These are phyloP conservation scores for Herpotrichia juniperi DNA, from an alignment of 2,329 filamentous ascomycete genomes.

Conservation along the genomic window DNA sequence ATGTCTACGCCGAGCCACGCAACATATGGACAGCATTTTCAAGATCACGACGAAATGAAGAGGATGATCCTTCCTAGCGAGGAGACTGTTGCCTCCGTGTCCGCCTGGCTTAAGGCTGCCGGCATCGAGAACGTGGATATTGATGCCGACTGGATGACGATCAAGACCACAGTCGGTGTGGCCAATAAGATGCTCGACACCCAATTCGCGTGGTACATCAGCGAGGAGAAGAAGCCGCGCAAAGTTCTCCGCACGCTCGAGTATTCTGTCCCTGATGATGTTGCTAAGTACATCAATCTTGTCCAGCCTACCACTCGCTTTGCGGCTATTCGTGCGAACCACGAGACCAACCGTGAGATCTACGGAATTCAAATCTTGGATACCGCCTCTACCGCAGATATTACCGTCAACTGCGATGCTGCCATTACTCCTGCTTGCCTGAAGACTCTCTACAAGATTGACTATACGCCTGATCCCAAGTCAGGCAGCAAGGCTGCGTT, in stretches of 20 bases:
- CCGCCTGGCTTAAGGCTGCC: constrained; percentile 52
- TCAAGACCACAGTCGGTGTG: constrained; percentile 48
- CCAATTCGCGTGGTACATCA: constrained; percentile 52
- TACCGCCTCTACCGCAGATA: constrained; percentile 20
- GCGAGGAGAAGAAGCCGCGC: constrained; percentile 42
- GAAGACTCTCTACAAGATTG: constrained; percentile 57
- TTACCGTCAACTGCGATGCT: constrained; percentile 24
- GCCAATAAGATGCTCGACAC: constrained; percentile 57
- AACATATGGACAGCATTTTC: constrained; percentile 58
- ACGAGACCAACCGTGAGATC: constrained; percentile 2
- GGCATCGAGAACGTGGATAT: constrained; percentile 46
- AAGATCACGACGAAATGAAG: constrained; percentile 50
- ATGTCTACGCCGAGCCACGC: constrained; percentile 55
- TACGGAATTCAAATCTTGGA: constrained; percentile 6
- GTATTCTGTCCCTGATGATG: constrained; percentile 49
- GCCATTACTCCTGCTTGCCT: constrained; percentile 56
- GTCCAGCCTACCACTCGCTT: constrained; percentile 61
- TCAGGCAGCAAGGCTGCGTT: constrained; percentile 59
- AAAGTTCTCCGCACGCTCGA: constrained; percentile 52
- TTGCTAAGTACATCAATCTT: constrained; percentile 51
- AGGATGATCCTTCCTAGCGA: constrained; percentile 49
- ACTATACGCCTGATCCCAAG: constrained; percentile 52
- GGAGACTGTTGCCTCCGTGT: constrained; percentile 45
- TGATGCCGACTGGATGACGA: constrained; percentile 52
- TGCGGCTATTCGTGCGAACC: constrained; percentile 31